Evolutionary conservation across 306 rosid genomes (phyloP).

Genomic region (Ormosia semicastrata): DNA sequence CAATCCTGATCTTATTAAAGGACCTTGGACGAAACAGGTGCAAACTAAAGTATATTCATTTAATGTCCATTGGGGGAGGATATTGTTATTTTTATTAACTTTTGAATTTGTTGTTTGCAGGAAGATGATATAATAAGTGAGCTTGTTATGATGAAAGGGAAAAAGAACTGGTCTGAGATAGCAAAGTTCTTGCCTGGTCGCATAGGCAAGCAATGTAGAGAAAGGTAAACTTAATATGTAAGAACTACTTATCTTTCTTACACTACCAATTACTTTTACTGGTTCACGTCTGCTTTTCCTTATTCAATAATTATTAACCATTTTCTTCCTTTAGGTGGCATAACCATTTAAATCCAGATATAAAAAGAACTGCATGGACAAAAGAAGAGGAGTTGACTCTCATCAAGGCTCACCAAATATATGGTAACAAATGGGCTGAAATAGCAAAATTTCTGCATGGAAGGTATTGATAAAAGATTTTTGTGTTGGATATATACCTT

Average conservation of each 20-base stretch:
- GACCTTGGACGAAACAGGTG: constrained; percentile 56
- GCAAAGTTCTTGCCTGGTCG: constrained; percentile 54
- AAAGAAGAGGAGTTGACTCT: constrained; percentile 45
- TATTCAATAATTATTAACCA: too few species aligned
- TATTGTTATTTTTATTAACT: background rate
- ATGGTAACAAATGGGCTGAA: constrained; percentile 62
- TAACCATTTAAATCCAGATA: constrained; percentile 55
- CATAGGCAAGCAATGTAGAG: constrained; percentile 61
- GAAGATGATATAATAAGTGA: constrained; percentile 42
- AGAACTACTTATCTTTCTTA: too few species aligned
- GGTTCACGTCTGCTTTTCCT: too few species aligned
- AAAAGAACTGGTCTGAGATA: constrained; percentile 42
- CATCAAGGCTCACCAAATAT: constrained; percentile 24
- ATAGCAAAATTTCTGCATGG: constrained; percentile 45
- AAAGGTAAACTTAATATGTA: too few species aligned
- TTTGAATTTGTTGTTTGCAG: constrained; percentile 9
- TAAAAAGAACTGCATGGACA: constrained; percentile 48
- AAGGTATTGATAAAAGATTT: constrained; percentile 35
- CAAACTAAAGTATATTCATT: background rate
- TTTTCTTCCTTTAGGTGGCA: constrained; percentile 39
- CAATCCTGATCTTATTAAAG: constrained; percentile 53
- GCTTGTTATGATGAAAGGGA: constrained; percentile 38
- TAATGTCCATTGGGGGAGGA: background rate
- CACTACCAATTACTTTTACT: too few species aligned
- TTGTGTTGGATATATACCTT: background rate